Base-by-base conservation (phyloP, 2,329 filamentous ascomycete genomes). In the Moelleriella libera region DNA sequence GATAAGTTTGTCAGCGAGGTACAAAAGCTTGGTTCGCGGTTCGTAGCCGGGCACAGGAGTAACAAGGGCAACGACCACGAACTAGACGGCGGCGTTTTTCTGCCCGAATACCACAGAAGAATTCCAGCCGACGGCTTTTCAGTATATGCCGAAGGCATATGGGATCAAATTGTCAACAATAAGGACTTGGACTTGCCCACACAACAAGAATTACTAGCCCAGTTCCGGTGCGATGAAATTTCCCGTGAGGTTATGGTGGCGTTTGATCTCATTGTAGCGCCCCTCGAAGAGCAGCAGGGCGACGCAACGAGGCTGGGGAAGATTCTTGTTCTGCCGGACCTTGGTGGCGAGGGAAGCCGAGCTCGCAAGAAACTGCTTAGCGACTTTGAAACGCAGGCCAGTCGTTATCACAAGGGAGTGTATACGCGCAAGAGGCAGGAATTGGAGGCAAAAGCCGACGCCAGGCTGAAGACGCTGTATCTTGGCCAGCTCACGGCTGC, bases 151-250 rank as follows among this genome's bases (percentile, higher is more conserved):
- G 82, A 92, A 61, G 88, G 89, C 41, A 80, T 98, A 43, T 98
- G 92, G 92, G 89, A 97, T 58, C 90, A 97, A 67, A 98, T 98
- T 60, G 89, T 95, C 57, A 85, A 90, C 71, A 98, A 98, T 74
- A 98, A 98, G 67, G 92, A 98, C 60, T 74, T 98, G 47, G 92
- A 98, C 65, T 68, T 98, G 50, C 92, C 92, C 4, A 97, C 92
- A 0, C 92, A 98, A 63, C 92, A 98, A 67, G 92, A 98, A 63
- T 75, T 98, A 43, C 75, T 98, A 47, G 92, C 92, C 9, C 92
- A 98, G 63, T 98, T 97, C 70, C 81, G 92, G 54, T 98, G 92
- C 64, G 92, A 98, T 62, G 92, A 98, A 67, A 98, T 98, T 49
- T 79, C 88, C 40, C 78, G 89, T 52, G 90, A 96, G 61, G 92